These are phyloP conservation scores for Trichoderma oligosporum DNA, from an alignment of 2,329 filamentous ascomycete species.

Conservation along the genomic window DNA sequence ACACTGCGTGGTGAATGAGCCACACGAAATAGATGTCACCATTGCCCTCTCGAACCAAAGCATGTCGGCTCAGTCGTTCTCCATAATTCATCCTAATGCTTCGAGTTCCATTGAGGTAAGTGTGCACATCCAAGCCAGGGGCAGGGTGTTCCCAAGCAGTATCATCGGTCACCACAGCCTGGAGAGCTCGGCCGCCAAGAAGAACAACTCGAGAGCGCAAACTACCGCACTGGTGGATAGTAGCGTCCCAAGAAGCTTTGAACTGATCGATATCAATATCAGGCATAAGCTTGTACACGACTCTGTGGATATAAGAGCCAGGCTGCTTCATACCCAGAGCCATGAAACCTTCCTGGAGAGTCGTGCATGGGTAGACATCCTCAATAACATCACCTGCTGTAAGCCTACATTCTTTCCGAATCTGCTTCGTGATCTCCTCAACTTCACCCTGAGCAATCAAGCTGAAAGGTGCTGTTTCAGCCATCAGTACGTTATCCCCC, in stretches of 20 bases:
- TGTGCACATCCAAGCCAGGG: background rate
- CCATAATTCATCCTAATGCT: conserved; percentile 15
- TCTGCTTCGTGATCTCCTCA: background rate
- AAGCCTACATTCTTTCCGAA: conserved; percentile 3
- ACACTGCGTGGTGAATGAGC: conserved; percentile 17
- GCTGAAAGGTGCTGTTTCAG: background rate
- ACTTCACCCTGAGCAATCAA: background rate
- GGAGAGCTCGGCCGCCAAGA: background rate
- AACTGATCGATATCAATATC: background rate
- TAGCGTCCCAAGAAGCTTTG: conserved; percentile 27
- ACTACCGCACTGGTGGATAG: conserved; percentile 6
- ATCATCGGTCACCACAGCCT: conserved; percentile 7
- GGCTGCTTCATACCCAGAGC: conserved; percentile 16
- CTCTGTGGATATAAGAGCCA: conserved; percentile 15
- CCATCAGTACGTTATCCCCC: background rate
- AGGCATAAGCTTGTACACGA: background rate
- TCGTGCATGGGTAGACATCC: conserved; percentile 16
- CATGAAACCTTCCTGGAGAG: conserved; percentile 17
- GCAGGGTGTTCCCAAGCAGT: background rate
- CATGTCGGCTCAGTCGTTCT: conserved; percentile 11
- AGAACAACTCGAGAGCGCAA: conserved; percentile 17
- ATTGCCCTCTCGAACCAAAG: conserved; percentile 7
- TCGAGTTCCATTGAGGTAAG: conserved; percentile 1
- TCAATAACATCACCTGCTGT: background rate
- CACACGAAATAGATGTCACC: conserved; percentile 12